Evolutionary conservation across 2,329 filamentous ascomycete species (phyloP).

Genomic region (Aspergillus fischeri): DNA sequence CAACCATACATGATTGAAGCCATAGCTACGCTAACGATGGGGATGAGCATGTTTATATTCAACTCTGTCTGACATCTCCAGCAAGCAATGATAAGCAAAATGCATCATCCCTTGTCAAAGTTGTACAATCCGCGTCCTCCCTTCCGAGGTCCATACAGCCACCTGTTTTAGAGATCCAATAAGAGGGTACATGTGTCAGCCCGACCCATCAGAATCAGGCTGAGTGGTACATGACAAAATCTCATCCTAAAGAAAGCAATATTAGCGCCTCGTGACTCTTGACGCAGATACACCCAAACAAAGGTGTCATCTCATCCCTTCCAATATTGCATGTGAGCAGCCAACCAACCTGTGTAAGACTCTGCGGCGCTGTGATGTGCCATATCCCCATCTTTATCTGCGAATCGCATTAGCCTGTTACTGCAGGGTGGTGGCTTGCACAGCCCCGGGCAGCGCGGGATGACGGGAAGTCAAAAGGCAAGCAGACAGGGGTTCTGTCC

Average conservation of each 20-base stretch:
- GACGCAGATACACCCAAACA: neutral
- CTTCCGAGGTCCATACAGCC: too few relatives aligned
- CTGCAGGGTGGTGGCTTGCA: too few relatives aligned
- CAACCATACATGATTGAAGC: too few relatives aligned
- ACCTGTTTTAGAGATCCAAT: too few relatives aligned
- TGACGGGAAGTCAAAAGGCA: neutral
- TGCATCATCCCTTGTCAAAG: too few relatives aligned
- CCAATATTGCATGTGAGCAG: neutral
- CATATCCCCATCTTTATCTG: slow-evolving; percentile 4
- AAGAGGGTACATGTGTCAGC: neutral
- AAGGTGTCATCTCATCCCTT: neutral
- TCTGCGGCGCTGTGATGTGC: neutral
- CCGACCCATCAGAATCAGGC: neutral
- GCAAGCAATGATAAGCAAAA: too few relatives aligned
- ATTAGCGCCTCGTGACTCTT: neutral
- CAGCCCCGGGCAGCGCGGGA: too few relatives aligned
- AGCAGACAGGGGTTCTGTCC: neutral
- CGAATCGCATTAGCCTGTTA: neutral
- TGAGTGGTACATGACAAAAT: neutral
- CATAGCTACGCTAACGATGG: too few relatives aligned
- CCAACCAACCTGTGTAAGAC: slow-evolving; percentile 3
- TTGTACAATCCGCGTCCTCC: too few relatives aligned
- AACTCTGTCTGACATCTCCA: too few relatives aligned
- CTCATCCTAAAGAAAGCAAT: neutral
- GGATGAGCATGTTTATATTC: too few relatives aligned